Conservation (phyloP, 352 stramenopile species). For the Pythium diclinum region DNA sequence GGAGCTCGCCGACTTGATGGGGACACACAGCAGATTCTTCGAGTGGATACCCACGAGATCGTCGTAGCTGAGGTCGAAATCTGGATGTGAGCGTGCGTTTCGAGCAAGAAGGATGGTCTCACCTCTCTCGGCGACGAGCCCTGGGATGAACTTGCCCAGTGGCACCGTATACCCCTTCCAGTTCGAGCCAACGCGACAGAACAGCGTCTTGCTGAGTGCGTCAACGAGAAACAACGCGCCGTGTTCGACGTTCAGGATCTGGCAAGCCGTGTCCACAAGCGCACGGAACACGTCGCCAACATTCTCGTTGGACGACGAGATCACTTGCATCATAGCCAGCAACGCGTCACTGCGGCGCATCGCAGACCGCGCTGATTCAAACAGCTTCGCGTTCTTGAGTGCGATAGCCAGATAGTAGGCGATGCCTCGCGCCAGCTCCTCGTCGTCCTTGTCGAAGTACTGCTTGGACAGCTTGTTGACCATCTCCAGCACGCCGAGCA, state of each 20-base stretch:
- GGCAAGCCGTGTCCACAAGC: constrained; percentile 40
- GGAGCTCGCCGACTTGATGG: constrained; percentile 42
- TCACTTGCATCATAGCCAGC: constrained; percentile 54
- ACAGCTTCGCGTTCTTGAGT: constrained; percentile 62
- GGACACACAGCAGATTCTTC: constrained; percentile 67
- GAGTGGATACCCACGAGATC: constrained; percentile 52
- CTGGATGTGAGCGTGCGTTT: constrained; percentile 50
- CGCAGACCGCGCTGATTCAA: constrained; percentile 51
- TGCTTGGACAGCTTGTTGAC: constrained; percentile 63
- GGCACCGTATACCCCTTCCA: constrained; percentile 72
- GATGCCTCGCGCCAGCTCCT: constrained; percentile 59
- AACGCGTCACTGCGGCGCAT: constrained; percentile 66
- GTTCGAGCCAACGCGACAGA: constrained; percentile 58
- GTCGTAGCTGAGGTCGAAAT: constrained; percentile 76
- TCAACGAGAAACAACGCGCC: constrained; percentile 80
- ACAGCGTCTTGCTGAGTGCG: constrained; percentile 60
- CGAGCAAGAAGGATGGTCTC: constrained; percentile 47
- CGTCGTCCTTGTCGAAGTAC: constrained; percentile 72
- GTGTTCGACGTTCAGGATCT: constrained; percentile 58
- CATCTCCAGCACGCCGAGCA: constrained; percentile 69
- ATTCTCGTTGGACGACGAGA: constrained; percentile 48
- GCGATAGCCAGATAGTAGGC: constrained; percentile 66
- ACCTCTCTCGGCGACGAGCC: constrained; percentile 59
- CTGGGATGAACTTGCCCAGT: constrained; percentile 64
- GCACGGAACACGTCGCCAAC: constrained; percentile 44